phyloP scores from a whole-genome alignment of 2,329 filamentous ascomycete genomes.

The Cadophora malorum region DNA sequence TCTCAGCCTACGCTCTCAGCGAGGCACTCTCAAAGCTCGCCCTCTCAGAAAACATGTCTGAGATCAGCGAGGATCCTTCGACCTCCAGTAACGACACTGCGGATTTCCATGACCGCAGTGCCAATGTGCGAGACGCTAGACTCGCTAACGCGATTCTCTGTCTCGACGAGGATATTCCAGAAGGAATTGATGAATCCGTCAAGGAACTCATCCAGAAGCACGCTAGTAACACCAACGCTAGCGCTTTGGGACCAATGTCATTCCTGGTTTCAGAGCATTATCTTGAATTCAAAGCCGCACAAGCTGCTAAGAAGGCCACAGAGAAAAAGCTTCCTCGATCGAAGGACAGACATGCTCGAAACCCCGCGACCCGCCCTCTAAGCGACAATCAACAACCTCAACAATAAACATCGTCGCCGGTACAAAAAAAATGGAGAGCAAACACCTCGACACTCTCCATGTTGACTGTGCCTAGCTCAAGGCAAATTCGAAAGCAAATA shows the following conservation, averaged over 20 bases:
- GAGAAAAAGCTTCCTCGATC: slow-evolving; percentile 26
- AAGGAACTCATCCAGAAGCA: slow-evolving; percentile 20
- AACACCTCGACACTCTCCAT: neutral
- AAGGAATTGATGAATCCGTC: slow-evolving; percentile 25
- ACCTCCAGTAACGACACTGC: neutral
- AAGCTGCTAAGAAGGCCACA: slow-evolving; percentile 20
- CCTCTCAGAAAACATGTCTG: neutral
- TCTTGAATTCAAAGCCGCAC: slow-evolving; percentile 18
- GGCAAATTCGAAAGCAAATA: neutral
- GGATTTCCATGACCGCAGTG: slow-evolving; percentile 19
- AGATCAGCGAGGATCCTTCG: neutral
- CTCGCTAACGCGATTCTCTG: slow-evolving; percentile 16
- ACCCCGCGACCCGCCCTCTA: neutral
- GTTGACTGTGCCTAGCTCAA: neutral
- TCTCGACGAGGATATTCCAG: slow-evolving; percentile 29
- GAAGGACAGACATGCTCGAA: slow-evolving; percentile 7
- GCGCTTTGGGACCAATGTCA: slow-evolving; percentile 19
- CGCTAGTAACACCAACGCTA: neutral
- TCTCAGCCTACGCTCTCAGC: slow-evolving; percentile 15
- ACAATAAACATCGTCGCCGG: neutral
- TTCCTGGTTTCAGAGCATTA: slow-evolving; percentile 23
- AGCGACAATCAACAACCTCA: slow-evolving; percentile 3
- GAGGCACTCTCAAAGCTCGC: slow-evolving; percentile 15
- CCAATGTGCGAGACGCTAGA: slow-evolving; percentile 21
- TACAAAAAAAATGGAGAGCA: neutral